Percentiles rank a stretch among this genome's conserved stretches.
Conservation (phyloP, 768 basidiomycete genomes). For the Polyporus arcularius region DNA sequence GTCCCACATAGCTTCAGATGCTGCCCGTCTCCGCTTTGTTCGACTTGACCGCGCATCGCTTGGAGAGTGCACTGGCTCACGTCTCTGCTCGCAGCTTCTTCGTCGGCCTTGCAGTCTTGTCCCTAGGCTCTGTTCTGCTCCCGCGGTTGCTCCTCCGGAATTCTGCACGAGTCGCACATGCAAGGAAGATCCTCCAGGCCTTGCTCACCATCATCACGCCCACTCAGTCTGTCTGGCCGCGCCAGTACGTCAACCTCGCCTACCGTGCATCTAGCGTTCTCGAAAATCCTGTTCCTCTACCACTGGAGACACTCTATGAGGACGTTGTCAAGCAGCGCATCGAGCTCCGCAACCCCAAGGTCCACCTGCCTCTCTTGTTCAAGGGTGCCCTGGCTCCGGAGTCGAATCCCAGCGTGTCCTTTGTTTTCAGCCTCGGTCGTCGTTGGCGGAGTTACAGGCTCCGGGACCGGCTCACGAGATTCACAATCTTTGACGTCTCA, state of each 20-base stretch:
- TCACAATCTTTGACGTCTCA: too few relatives aligned
- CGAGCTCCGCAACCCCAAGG: constrained; percentile 9
- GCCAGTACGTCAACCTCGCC: constrained; percentile 9
- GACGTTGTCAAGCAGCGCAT: constrained; percentile 10
- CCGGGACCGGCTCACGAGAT: too few relatives aligned
- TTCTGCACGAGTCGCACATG: neutral
- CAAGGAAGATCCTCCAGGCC: constrained; percentile 5
- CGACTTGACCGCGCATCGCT: neutral
- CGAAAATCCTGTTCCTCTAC: neutral
- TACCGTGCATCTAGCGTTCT: neutral
- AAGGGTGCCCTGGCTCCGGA: neutral
- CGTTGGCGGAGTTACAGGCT: constrained; percentile 6
- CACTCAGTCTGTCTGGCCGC: constrained; percentile 22
- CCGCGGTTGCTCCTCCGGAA: neutral
- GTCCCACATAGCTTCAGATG: neutral
- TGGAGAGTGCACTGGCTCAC: neutral
- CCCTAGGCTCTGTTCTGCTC: neutral
- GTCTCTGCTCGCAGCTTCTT: neutral
- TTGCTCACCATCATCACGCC: constrained; percentile 18
- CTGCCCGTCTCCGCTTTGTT: neutral
- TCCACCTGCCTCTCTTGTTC: constrained; percentile 15
- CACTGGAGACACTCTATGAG: constrained; percentile 9
- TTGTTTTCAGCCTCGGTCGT: constrained; percentile 10
- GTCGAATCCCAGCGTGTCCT: neutral
- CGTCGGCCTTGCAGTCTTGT: neutral